phyloP scores from a whole-genome alignment of 352 stramenopile species.

The Blastocystis sp. region DNA sequence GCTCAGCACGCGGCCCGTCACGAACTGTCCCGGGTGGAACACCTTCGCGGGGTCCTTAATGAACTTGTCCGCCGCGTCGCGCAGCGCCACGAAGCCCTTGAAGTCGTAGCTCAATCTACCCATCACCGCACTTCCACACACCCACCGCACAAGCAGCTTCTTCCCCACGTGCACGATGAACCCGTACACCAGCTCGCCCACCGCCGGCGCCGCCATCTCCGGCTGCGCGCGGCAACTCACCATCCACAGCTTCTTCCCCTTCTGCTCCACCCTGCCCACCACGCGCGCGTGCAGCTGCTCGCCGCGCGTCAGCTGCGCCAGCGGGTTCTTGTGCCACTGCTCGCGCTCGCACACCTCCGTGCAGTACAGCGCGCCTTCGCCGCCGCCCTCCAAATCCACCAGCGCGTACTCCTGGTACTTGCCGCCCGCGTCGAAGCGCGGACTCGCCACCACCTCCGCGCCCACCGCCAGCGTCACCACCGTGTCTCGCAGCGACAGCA shows the following conservation, averaged over 20 bases:
- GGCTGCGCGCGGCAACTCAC: constrained; percentile 2
- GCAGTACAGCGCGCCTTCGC: constrained; percentile 17
- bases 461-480: neutral
- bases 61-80: neutral
- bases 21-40: neutral
- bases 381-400: neutral
- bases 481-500: neutral
- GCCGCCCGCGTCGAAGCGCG: neutral
- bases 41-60: neutral
- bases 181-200: constrained; percentile 1
- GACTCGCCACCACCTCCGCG: neutral
- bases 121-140: neutral
- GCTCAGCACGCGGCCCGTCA: neutral
- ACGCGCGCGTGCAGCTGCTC: neutral
- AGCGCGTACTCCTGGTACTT: neutral
- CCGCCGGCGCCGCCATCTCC: neutral
- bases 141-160: neutral
- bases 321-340: neutral
- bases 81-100: neutral
- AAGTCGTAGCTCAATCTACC: constrained; percentile 4
- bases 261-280: neutral
- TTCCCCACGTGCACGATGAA: neutral
- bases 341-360: constrained; percentile 15
- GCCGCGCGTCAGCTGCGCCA: neutral
- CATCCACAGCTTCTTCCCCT: neutral